These are phyloP conservation scores for Pelargonium myrrhifolium DNA, from an alignment of 441 rosid species.

Conservation along the genomic window DNA sequence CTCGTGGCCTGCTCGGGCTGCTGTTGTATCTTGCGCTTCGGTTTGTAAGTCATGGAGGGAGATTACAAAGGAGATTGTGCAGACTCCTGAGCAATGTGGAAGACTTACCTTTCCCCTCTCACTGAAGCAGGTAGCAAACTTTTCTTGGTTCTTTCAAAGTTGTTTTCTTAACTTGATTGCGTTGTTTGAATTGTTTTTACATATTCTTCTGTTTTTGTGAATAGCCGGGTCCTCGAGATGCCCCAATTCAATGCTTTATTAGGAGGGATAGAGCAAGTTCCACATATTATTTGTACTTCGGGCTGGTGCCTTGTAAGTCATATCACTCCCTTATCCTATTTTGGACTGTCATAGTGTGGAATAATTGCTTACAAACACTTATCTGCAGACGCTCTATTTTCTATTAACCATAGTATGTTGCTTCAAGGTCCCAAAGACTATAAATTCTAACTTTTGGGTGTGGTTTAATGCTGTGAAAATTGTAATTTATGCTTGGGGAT, in stretches of 20 bases:
- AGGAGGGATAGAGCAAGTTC: conserved; percentile 83
- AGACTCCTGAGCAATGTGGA: conserved; percentile 70
- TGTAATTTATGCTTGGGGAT: background rate
- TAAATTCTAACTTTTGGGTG: too few relatives aligned
- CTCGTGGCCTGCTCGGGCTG: conserved; percentile 78
- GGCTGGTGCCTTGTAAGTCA: conserved; percentile 79
- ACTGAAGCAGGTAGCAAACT: conserved; percentile 59
- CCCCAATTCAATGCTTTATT: conserved; percentile 83
- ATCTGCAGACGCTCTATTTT: too few relatives aligned
- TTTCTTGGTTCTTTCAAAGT: conserved; percentile 9
- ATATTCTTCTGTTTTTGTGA: background rate
- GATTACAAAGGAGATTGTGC: conserved; percentile 87
- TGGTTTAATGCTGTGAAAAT: background rate
- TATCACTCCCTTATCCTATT: background rate
- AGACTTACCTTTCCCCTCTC: conserved; percentile 93
- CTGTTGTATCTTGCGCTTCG: conserved; percentile 90
- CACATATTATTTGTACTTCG: conserved; percentile 84
- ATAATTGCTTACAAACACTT: too few relatives aligned
- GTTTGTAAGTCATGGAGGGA: conserved; percentile 95
- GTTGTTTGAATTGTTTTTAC: background rate
- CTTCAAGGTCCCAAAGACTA: too few relatives aligned
- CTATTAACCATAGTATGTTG: too few relatives aligned
- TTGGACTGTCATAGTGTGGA: conserved; percentile 43
- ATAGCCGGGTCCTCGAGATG: conserved; percentile 88
- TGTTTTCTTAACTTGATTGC: background rate